Base-by-base conservation (phyloP, 1,139 yeast genomes). In the Meyerozyma carpophila region DNA sequence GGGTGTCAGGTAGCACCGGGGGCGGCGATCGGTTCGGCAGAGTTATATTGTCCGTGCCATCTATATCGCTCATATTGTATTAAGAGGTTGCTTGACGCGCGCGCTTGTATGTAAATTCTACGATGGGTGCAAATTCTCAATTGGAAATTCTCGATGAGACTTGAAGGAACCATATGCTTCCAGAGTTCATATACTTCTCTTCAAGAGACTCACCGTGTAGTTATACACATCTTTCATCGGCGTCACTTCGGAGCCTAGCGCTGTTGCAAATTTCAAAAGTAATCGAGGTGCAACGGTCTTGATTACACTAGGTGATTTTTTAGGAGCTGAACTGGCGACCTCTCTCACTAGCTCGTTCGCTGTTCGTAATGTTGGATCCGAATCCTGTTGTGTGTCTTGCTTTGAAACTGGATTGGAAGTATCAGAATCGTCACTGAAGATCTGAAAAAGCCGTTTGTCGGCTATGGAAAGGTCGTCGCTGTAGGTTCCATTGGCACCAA, bases 401-500 rank as follows among this genome's bases (percentile, higher is more conserved):
- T 37, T 26, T 13, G 40, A n/a, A n/a, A 11, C 27, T 14, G 24
- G n/a, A 20, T 11, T 25, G n/a, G 16, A 11, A 16, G 40, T 8
- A 6, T 37, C 40, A 18, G 39, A 13, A 9, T 24, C 28, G 5
- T n/a, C 21, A 16, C 13, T 16, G 32, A 40, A 40, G 2, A 40
- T 40, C 32, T 25, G 37, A 25, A 16, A 40, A 8, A 40, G 32
- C 8, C 38, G 31, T 25, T 34, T 26, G 14, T 40, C 36, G 26
- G 36, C 36, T 18, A 32, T 32, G 11, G 32, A 13, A 11, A 32
- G 25, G 14, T 40, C 36, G n/a, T 31, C 32, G 27, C 26, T 34
- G 26, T 20, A 34, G 7, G 37, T 18, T 11, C 37, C 37, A 34
- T 21, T 25, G 8, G 21, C 26, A 3, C 13, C 26, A 7, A 53